A percentile compares a stretch with the other conserved stretches of the same genome.
Evolutionary conservation across 345 rosid genomes (phyloP).

Genomic region (Eutrema heterophyllum): DNA sequence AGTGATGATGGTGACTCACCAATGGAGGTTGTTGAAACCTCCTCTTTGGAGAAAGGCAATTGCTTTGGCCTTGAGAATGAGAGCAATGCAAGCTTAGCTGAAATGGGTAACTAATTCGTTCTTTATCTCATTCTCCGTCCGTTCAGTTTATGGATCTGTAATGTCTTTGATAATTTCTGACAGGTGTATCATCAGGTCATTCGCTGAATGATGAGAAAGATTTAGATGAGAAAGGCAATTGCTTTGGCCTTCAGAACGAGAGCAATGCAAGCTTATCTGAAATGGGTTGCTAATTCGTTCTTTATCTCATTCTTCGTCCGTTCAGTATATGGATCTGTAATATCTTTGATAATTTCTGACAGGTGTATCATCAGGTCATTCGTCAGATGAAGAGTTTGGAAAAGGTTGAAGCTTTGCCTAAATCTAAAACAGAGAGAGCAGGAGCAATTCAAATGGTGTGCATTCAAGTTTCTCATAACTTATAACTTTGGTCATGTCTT

Average conservation of each 20-base stretch:
- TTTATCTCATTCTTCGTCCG: neutral
- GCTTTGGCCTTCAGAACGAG: neutral
- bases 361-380: neutral
- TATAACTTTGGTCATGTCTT: neutral
- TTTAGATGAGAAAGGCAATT: neutral
- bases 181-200: neutral
- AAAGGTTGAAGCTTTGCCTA: neutral
- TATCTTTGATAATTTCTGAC: neutral
- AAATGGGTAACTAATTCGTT: neutral
- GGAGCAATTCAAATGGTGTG: constrained; percentile 28
- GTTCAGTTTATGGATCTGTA: neutral
- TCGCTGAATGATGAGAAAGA: neutral
- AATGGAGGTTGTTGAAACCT: neutral
- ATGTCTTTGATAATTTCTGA: neutral
- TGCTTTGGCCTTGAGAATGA: neutral
- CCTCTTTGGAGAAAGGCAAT: neutral
- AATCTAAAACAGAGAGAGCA: neutral
- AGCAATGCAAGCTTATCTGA: constrained; percentile 4
- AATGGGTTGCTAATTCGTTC: neutral
- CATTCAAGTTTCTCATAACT: neutral
- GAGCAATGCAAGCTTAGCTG: constrained; percentile 1
- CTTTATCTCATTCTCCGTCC: neutral
- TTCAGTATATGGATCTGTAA: neutral
- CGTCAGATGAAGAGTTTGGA: constrained; percentile 11
- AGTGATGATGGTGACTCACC: constrained; percentile 5